Conservation (phyloP, 225 moss, liverwort and hornwort genomes). For the Bryoerythrophyllum caledonicum region DNA sequence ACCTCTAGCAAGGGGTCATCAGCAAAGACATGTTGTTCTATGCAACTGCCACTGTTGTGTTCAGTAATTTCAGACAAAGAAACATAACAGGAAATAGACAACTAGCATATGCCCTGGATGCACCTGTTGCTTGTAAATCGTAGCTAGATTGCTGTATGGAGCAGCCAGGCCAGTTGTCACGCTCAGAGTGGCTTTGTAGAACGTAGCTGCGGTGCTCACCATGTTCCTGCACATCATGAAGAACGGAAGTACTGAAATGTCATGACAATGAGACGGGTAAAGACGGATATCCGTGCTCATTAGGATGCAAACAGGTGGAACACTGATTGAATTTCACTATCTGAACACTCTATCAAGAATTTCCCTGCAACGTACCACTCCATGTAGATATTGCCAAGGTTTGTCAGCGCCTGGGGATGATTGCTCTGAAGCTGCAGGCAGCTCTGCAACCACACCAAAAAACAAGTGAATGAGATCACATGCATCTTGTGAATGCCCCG, state of each 20-base stretch:
- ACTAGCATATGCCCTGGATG: not conserved
- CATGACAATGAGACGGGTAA: not conserved
- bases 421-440: conserved; percentile 86
- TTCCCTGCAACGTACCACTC: conserved; percentile 68
- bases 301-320: not conserved
- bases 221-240: conserved; percentile 63
- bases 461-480: conserved; percentile 17
- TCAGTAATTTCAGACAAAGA: conserved; percentile 2
- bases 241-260: not conserved
- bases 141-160: conserved; percentile 97
- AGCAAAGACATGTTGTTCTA: not conserved
- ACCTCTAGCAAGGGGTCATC: not conserved
- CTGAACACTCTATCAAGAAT: not conserved
- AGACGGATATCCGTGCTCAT: not conserved
- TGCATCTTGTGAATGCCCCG: not conserved
- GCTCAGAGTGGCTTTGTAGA: conserved; percentile 91
- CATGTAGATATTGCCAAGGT: conserved; percentile 98
- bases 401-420: conserved; percentile 98
- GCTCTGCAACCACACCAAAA: conserved; percentile 49
- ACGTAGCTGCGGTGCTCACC: conserved; percentile 80
- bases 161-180: conserved; percentile 95
- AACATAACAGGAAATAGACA: not conserved
- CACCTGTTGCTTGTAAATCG: conserved; percentile 99
- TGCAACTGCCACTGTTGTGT: not conserved
- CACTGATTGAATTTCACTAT: not conserved